Conservation (phyloP, 176 grass and related monocot genomes). For the Lolium rigidum region DNA sequence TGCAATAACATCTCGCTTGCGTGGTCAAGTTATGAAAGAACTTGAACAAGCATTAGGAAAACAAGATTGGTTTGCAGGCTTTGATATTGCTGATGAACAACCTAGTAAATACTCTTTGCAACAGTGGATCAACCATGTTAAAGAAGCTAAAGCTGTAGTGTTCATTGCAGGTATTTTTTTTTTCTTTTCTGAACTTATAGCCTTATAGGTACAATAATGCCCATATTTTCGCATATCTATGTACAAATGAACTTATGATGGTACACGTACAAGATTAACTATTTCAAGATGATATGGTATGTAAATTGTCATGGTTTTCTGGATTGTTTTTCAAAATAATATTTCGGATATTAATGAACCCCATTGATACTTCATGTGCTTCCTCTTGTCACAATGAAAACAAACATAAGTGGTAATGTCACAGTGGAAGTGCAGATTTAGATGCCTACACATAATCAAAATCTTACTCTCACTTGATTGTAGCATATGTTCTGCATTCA, state of each 20-base stretch:
- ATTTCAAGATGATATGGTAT: background rate
- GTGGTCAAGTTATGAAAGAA: conserved; percentile 75
- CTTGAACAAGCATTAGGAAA: conserved; percentile 63
- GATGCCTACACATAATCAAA: background rate
- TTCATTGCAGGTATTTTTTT: conserved; percentile 85
- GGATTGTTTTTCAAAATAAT: conserved; percentile 1
- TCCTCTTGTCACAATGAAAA: background rate
- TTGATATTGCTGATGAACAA: conserved; percentile 79
- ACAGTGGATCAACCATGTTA: conserved; percentile 78
- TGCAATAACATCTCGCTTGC: conserved; percentile 65
- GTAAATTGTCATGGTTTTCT: conserved; percentile 4
- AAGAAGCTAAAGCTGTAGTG: conserved; percentile 69
- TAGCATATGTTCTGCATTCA: background rate
- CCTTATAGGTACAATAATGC: background rate
- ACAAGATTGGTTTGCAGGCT: conserved; percentile 81
- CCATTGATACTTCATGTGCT: background rate
- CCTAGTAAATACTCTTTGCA: conserved; percentile 73
- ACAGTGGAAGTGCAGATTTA: conserved; percentile 14
- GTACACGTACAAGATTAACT: background rate
- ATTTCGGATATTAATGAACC: conserved; percentile 1
- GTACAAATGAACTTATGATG: background rate
- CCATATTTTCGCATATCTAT: background rate
- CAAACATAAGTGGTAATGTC: background rate
- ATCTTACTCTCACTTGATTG: conserved; percentile 1
- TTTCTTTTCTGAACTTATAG: conserved; percentile 1